Percentiles rank a stretch among this genome's conserved stretches.
These are phyloP conservation scores for Beauveria sp. DNA, from an alignment of 2,329 filamentous ascomycete species.

Conservation along the genomic window DNA sequence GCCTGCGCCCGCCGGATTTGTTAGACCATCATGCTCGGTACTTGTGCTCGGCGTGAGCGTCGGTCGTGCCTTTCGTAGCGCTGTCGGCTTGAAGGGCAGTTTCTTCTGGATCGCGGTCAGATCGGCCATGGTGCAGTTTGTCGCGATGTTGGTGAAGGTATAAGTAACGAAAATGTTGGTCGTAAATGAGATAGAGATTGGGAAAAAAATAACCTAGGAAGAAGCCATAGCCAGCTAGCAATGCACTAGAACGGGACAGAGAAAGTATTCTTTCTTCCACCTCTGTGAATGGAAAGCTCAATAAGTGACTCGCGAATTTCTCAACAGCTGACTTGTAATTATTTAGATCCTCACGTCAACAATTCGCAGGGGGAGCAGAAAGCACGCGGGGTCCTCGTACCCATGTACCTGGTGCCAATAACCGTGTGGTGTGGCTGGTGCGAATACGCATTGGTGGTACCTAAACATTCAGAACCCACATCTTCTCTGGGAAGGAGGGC, in stretches of 20 bases:
- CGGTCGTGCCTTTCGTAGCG: slow-evolving; percentile 26
- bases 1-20: slow-evolving; percentile 1
- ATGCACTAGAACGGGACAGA: neutral
- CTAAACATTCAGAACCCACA: neutral
- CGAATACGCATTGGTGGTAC: neutral
- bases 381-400: slow-evolving; percentile 1
- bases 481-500: neutral
- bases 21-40: slow-evolving; percentile 11
- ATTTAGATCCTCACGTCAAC: neutral
- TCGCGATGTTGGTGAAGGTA: neutral
- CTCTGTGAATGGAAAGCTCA: neutral
- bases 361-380: neutral
- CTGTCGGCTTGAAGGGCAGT: slow-evolving; percentile 44
- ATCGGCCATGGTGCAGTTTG: slow-evolving; percentile 24
- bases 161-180: neutral
- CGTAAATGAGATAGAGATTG: slow-evolving; percentile 10
- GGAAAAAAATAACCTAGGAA: neutral
- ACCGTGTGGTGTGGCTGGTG: neutral
- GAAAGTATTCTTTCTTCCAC: neutral
- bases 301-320: neutral
- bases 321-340: neutral
- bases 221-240: neutral
- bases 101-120: slow-evolving; percentile 27
- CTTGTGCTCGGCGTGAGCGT: slow-evolving; percentile 15
- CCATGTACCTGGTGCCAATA: slow-evolving; percentile 6